Base-by-base conservation (phyloP, 2,329 filamentous ascomycete species). In the Chalaropsis ovoidea region DNA sequence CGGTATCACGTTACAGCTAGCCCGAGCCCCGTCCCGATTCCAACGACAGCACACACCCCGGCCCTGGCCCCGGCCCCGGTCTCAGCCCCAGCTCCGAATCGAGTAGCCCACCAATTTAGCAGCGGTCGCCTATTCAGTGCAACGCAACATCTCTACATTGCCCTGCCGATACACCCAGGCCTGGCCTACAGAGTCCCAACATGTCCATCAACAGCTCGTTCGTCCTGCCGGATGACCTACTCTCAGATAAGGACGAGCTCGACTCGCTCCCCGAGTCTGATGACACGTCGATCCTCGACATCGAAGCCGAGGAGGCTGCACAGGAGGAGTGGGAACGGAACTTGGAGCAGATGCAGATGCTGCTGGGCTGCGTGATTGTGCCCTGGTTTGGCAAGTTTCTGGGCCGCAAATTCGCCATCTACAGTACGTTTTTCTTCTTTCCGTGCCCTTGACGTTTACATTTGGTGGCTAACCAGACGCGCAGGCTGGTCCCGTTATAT, bases 271-370 rank as follows among this genome's bases (percentile, higher is more conserved):
- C 85, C 24, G 77, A 81, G 61, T 81, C 81, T 19, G 82, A 79
- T 69, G 63, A 65, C 17, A 76, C 77, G 68, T 76, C 77, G 61
- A 76, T 77, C 54, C 70, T 76, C 65, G 79, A 79, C 70, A 79
- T 78, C 41, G 84, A 87, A 62, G 79, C 81, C 68, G 80, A 87
- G 68, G 90, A 88, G 47, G 93, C 97, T 73, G 94, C 94, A 10
- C 93, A 99, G 76, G 83, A 84, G 68, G 93, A 99, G 77, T 99
- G 94, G 94, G 88, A 93, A 71, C 89, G 92, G 72, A 95, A 89
- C 71, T 78, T 99, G 69, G 90, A 96, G 76, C 94, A 99, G 77
- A 77, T 99, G 68, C 91, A 99, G 78, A 80, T 97, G 69, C 80
- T 99, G 70, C 77, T 97, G 73, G 95, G 89, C 22, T 95, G 99